phyloP scores from a whole-genome alignment of 495 filamentous ascomycete genomes.

The Glarea lozoyensis region DNA sequence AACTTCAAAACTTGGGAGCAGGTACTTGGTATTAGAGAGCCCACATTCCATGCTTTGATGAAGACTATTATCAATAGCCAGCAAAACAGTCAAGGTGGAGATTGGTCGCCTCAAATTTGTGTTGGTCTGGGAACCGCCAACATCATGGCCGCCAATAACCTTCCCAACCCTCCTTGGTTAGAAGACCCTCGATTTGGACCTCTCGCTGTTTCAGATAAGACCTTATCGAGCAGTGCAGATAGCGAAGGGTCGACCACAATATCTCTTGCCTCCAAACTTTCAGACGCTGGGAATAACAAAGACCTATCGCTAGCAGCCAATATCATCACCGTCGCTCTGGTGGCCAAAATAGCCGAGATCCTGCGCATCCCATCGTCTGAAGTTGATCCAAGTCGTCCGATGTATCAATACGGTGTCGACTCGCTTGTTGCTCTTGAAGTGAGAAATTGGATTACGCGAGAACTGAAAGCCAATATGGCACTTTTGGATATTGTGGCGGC shows the following conservation, averaged over 20 bases:
- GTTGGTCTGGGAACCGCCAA: neutral
- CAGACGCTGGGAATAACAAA: neutral
- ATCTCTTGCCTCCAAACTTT: neutral
- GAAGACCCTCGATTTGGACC: neutral
- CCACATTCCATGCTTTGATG: neutral
- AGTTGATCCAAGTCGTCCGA: neutral
- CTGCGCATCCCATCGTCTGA: neutral
- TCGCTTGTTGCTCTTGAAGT: neutral
- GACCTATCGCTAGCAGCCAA: neutral
- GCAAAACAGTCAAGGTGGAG: neutral
- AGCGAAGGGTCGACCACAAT: neutral
- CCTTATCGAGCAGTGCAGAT: neutral
- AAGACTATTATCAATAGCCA: neutral
- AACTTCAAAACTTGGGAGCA: neutral
- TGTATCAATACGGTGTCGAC: neutral
- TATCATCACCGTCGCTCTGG: neutral
- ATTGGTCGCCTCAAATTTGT: neutral
- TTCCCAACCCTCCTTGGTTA: neutral
- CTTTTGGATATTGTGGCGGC: neutral
- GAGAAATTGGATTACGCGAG: neutral
- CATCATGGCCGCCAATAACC: neutral
- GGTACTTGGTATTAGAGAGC: neutral
- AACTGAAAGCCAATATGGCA: neutral
- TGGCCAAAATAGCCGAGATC: neutral
- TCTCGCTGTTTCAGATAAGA: neutral